These are phyloP conservation scores for Trichoderma brevicompactum DNA, from an alignment of 2,329 filamentous ascomycete genomes.

Conservation along the genomic window DNA sequence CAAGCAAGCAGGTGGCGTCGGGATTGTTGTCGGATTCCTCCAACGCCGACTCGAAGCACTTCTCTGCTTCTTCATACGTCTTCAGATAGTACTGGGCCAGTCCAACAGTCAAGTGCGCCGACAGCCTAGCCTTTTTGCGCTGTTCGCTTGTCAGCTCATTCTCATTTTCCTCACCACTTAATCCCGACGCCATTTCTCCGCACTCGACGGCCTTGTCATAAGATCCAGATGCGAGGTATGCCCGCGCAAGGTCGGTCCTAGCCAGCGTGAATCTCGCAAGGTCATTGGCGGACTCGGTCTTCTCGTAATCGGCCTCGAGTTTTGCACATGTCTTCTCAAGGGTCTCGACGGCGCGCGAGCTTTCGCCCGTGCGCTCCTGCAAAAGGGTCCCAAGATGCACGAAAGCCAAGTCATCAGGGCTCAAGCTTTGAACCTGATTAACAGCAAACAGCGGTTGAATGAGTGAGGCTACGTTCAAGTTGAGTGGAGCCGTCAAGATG, in stretches of 20 bases:
- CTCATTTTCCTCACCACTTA: constrained; percentile 73
- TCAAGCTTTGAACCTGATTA: constrained; percentile 75
- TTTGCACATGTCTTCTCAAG: constrained; percentile 69
- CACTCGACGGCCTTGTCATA: constrained; percentile 75
- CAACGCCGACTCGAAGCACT: constrained; percentile 79
- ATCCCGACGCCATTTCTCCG: constrained; percentile 77
- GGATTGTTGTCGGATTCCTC: constrained; percentile 76
- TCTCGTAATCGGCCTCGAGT: constrained; percentile 83
- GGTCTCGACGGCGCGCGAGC: constrained; percentile 62
- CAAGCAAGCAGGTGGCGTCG: constrained; percentile 83
- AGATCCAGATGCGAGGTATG: constrained; percentile 70
- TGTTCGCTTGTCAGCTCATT: constrained; percentile 67
- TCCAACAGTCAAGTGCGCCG: constrained; percentile 83
- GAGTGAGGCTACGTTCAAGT: constrained; percentile 61
- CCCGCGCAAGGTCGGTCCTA: constrained; percentile 85
- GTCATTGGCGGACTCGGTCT: constrained; percentile 73
- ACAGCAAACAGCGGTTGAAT: constrained; percentile 89
- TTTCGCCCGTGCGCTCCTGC: constrained; percentile 77
- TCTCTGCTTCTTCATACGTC: constrained; percentile 70
- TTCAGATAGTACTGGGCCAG: constrained; percentile 76
- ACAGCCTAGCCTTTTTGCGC: constrained; percentile 74
- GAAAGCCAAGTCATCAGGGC: constrained; percentile 71
- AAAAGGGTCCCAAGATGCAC: constrained; percentile 80
- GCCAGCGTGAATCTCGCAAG: constrained; percentile 79
- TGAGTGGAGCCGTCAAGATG: constrained; percentile 62